A percentile compares a stretch with the other conserved stretches of the same genome.
phyloP scores from a whole-genome alignment of 768 basidiomycete species.

The Dentipellis fragilis region DNA sequence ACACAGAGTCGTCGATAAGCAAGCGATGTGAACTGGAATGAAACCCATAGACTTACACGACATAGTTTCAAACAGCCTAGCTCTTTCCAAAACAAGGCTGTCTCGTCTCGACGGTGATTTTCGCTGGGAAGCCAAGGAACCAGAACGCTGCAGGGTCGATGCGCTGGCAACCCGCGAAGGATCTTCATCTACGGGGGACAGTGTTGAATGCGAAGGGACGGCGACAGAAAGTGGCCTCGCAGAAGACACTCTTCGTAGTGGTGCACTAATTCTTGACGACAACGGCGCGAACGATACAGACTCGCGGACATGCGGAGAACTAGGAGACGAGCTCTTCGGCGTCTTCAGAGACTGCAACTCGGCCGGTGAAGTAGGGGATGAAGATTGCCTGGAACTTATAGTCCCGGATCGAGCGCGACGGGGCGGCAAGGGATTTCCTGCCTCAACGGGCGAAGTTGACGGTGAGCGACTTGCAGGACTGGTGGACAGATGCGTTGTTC shows the following conservation, averaged over 20 bases:
- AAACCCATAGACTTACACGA: slow-evolving; percentile 10
- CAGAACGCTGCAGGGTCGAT: neutral
- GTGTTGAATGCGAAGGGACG: neutral
- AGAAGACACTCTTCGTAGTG: neutral
- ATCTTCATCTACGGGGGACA: neutral
- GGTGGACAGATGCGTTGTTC: no score
- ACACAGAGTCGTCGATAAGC: slow-evolving; percentile 10
- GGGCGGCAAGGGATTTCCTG: no score
- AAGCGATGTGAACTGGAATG: no score
- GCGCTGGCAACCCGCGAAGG: neutral
- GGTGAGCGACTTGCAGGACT: no score
- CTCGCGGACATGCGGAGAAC: no score
- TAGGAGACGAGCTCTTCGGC: no score
- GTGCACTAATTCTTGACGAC: neutral
- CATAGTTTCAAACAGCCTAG: slow-evolving; percentile 20
- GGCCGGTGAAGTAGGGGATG: no score
- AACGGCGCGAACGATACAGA: neutral
- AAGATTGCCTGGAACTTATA: no score
- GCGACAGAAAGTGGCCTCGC: neutral
- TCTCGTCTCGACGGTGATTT: slow-evolving; percentile 1
- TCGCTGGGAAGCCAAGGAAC: neutral
- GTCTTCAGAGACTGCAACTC: no score
- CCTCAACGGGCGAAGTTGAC: no score
- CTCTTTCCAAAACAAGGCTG: slow-evolving; percentile 16
- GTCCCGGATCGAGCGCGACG: no score